These are phyloP conservation scores for Talaromyces piceae DNA, from an alignment of 2,329 filamentous ascomycete species.

Conservation along the genomic window DNA sequence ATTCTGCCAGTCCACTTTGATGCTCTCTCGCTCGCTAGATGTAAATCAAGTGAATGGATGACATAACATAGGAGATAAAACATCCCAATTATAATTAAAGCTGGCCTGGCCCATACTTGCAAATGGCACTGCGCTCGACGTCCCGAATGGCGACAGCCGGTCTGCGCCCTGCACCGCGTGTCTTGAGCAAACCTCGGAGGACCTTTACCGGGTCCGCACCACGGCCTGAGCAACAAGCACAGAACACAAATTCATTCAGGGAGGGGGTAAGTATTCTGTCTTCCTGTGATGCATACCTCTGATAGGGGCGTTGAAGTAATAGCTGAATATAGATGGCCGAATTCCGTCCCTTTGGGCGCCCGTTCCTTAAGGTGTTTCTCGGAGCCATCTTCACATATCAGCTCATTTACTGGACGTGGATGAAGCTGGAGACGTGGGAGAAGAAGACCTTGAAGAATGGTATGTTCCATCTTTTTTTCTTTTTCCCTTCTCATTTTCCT, in stretches of 20 bases:
- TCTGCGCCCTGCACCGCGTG: neutral
- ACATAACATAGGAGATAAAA: no score
- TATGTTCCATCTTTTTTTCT: conserved; percentile 19
- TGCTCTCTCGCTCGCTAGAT: no score
- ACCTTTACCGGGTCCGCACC: conserved; percentile 5
- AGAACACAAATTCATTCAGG: conserved; percentile 17
- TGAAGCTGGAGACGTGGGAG: conserved; percentile 42
- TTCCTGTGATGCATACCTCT: no score
- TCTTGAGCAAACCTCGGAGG: neutral
- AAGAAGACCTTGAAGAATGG: conserved; percentile 35
- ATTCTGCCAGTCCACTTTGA: no score
- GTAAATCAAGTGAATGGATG: no score
- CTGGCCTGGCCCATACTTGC: neutral
- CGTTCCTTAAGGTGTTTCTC: conserved; percentile 43
- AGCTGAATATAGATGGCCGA: conserved; percentile 25
- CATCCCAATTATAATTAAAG: neutral
- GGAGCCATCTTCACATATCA: conserved; percentile 44
- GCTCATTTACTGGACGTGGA: conserved; percentile 41
- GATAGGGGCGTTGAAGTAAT: neutral
- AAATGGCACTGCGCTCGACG: neutral
- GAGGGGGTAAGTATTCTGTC: conserved; percentile 21
- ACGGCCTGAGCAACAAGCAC: neutral
- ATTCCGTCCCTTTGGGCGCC: conserved; percentile 34
- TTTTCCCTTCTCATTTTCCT: no score
- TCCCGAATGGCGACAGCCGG: neutral